Evolutionary conservation across 2,329 filamentous ascomycete species (phyloP).

Genomic region (Aureobasidium sp.): DNA sequence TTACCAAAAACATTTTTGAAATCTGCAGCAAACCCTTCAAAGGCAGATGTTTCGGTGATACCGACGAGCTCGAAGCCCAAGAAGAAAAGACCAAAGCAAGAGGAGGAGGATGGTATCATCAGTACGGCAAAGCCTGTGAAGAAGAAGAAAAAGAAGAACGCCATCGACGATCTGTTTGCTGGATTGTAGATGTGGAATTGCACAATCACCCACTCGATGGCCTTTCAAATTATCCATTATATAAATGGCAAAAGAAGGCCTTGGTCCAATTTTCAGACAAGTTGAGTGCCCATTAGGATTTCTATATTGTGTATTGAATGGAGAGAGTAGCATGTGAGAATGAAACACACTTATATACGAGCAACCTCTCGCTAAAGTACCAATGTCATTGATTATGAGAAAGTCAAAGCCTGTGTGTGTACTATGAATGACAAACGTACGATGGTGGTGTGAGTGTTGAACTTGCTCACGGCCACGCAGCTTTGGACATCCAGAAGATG

Average conservation of each 20-base stretch:
- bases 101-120: not conserved
- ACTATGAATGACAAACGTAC: not conserved
- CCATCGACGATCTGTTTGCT: conserved; percentile 67
- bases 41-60: not conserved
- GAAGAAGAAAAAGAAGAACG: conserved; percentile 53
- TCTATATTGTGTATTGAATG: not conserved
- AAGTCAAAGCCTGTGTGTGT: not conserved
- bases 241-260: not conserved
- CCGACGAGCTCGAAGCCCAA: conserved; percentile 18
- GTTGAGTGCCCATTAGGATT: not conserved
- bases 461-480: not conserved
- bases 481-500: not conserved
- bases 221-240: not conserved
- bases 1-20: not conserved
- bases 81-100: conserved; percentile 21
- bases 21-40: not conserved
- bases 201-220: not conserved
- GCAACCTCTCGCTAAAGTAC: not conserved
- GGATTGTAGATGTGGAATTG: conserved; percentile 36
- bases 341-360: not conserved
- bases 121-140: conserved; percentile 29
- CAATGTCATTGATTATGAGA: not conserved
- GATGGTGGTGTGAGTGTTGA: not conserved
- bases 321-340: not conserved
- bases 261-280: not conserved